Conservation (phyloP, 768 basidiomycete species). For the Scleroderma bovista region DNA sequence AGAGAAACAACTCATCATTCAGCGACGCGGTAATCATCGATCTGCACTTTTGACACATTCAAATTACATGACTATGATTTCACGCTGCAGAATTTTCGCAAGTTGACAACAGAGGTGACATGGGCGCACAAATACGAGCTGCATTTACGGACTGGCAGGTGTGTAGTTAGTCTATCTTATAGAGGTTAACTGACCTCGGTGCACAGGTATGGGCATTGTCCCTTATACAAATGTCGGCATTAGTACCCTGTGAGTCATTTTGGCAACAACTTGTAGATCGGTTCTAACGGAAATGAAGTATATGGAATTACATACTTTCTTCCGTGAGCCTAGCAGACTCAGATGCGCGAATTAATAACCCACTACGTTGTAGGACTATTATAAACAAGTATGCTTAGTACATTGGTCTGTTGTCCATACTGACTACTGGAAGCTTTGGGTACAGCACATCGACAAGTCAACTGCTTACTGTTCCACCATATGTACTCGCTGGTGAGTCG, state of each 20-base stretch:
- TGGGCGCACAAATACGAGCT: constrained; percentile 45
- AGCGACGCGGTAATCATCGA: constrained; percentile 43
- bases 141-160: constrained; percentile 20
- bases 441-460: constrained; percentile 49
- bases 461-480: constrained; percentile 64
- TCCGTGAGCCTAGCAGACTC: constrained; percentile 40
- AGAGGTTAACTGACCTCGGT: neutral
- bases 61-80: neutral
- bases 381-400: constrained; percentile 39
- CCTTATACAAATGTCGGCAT: constrained; percentile 51
- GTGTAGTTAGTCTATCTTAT: neutral
- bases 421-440: constrained; percentile 43
- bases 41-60: neutral
- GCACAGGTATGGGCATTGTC: constrained; percentile 48
- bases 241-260: constrained; percentile 49
- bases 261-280: neutral
- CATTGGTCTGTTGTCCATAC: neutral
- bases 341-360: neutral
- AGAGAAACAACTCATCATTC: constrained; percentile 49
- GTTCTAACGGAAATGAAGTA: constrained; percentile 29
- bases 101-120: constrained; percentile 54
- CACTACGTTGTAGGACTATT: constrained; percentile 41
- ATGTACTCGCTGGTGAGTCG: constrained; percentile 52
- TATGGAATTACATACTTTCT: constrained; percentile 62
- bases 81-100: constrained; percentile 47